A percentile compares a stretch with the other conserved stretches of the same genome.
Evolutionary conservation across 1,284 basidiomycete species (phyloP).

Genomic region (Apiotrichum siamense): DNA sequence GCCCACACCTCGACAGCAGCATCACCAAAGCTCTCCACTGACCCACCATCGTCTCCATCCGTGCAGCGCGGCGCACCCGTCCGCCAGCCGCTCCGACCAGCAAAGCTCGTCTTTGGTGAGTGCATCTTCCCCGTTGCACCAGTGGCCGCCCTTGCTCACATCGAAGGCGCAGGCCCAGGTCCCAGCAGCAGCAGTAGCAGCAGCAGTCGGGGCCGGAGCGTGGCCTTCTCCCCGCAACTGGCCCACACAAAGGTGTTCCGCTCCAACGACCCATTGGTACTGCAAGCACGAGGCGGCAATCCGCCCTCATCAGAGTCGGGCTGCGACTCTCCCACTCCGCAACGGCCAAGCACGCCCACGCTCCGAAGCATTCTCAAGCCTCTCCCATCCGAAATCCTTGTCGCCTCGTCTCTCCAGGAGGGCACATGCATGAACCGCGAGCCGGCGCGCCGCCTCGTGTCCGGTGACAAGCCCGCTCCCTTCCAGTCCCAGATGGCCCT

Average conservation of each 20-base stretch:
- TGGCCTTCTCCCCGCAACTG: conserved; percentile 32
- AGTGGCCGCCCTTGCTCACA: too few relatives aligned
- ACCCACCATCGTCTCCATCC: not conserved
- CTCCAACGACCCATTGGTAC: conserved; percentile 28
- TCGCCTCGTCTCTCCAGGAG: conserved; percentile 39
- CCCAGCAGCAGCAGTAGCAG: not conserved
- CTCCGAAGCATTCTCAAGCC: conserved; percentile 33
- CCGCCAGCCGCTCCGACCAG: conserved; percentile 2
- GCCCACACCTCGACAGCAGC: not conserved
- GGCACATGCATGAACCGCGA: conserved; percentile 45
- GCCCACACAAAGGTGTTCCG: conserved; percentile 36
- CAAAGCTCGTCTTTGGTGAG: conserved; percentile 8
- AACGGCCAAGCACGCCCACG: not conserved
- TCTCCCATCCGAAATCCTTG: conserved; percentile 27
- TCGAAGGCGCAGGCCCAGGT: too few relatives aligned
- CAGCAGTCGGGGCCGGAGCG: conserved; percentile 5
- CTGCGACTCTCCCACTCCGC: conserved; percentile 4
- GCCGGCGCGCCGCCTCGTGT: conserved; percentile 32
- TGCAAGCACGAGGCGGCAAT: not conserved
- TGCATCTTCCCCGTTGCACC: too few relatives aligned
- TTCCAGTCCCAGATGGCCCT: conserved; percentile 2
- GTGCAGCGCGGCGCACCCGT: not conserved
- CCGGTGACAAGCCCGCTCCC: conserved; percentile 22
- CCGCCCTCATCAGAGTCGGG: conserved; percentile 6
- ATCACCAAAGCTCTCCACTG: not conserved